Percentiles rank a stretch among this genome's conserved stretches.
These are phyloP conservation scores for Bryoglossum gracile DNA, from an alignment of 495 filamentous ascomycete genomes.

Conservation along the genomic window DNA sequence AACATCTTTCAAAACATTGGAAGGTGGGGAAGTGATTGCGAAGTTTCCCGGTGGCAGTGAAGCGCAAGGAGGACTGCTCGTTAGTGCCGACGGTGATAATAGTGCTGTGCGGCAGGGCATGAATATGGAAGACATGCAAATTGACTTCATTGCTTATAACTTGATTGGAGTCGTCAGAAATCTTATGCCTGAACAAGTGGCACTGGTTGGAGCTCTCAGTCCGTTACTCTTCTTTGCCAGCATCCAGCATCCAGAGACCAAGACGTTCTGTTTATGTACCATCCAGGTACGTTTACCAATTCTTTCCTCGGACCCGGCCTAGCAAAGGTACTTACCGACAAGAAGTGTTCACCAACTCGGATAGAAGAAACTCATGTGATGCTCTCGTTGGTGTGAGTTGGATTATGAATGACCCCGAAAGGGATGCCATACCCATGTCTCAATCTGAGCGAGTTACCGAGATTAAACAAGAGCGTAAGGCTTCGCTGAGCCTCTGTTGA, in stretches of 20 bases:
- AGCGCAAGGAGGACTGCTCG: conserved; percentile 28
- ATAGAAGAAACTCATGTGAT: conserved; percentile 4
- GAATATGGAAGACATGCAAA: conserved; percentile 31
- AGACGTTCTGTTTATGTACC: conserved; percentile 27
- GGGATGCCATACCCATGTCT: conserved; percentile 8
- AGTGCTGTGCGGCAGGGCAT: conserved; percentile 39
- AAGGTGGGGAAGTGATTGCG: conserved; percentile 24
- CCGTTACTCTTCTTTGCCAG: conserved; percentile 30
- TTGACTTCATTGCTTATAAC: conserved; percentile 14
- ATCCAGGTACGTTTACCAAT: conserved; percentile 5
- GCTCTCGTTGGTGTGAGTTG: conserved; percentile 6
- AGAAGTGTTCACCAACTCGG: neutral
- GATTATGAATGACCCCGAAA: conserved; percentile 3
- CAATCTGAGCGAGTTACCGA: too few relatives aligned
- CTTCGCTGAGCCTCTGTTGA: conserved; percentile 28
- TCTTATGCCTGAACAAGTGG: conserved; percentile 30
- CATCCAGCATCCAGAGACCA: conserved; percentile 28
- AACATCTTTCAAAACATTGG: conserved; percentile 26
- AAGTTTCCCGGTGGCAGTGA: conserved; percentile 33
- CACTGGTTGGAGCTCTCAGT: conserved; percentile 25
- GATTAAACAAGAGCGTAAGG: conserved; percentile 15
- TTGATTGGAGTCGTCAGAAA: conserved; percentile 35
- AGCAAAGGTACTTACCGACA: too few relatives aligned
- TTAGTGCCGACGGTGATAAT: conserved; percentile 36
- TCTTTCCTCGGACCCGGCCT: neutral